A percentile compares a stretch with the other conserved stretches of the same genome.
Evolutionary conservation across 768 basidiomycete species (phyloP).

Genomic region (Pleurotus pulmonarius): DNA sequence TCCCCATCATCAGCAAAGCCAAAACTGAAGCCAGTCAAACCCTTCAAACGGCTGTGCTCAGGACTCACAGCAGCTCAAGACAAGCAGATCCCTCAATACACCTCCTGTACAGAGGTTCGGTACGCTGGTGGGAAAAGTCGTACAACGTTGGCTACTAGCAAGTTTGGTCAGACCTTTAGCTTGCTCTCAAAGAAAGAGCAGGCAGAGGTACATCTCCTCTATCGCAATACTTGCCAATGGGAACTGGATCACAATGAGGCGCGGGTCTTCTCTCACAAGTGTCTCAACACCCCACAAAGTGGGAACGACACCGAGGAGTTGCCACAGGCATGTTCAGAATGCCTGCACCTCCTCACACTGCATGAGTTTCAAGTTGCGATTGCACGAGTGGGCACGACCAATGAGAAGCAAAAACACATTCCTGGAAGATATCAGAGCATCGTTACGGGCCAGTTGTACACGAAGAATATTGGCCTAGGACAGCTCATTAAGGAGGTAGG

Average conservation of each 20-base stretch:
- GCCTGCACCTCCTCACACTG: not conserved
- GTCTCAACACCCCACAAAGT: not conserved
- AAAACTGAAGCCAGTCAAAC: not conserved
- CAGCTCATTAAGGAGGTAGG: not conserved
- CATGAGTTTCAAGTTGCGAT: not conserved
- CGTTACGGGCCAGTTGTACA: not conserved
- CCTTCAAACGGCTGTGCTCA: not conserved
- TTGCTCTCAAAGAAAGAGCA: not conserved
- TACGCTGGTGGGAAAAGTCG: not conserved
- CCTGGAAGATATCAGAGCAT: not conserved
- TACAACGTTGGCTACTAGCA: not conserved
- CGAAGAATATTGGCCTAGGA: not conserved
- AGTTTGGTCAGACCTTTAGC: not conserved
- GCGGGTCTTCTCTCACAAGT: not conserved
- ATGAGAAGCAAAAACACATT: not conserved
- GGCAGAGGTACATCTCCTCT: not conserved
- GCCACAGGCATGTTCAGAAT: not conserved
- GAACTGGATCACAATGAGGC: not conserved
- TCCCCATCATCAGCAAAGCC: not conserved
- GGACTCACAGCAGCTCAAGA: not conserved
- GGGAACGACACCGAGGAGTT: not conserved
- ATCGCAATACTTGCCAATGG: not conserved
- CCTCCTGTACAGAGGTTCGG: not conserved
- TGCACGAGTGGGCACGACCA: not conserved
- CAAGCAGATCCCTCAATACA: not conserved